Conservation (phyloP, 257 asterid species). For the Jaltomata sinuosa region DNA sequence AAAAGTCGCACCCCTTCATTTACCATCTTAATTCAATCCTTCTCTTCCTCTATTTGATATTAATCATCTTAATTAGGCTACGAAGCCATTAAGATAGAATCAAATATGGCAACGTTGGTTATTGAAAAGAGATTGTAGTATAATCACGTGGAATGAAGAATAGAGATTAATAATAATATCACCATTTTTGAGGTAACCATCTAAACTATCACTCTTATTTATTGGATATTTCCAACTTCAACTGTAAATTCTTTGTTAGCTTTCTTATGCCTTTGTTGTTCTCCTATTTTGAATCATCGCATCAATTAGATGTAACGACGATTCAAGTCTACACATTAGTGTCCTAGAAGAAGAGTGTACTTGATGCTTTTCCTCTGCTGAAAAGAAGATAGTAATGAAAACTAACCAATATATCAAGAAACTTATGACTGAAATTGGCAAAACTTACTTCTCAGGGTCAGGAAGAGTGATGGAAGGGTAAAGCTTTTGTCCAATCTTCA, state of each 20-base stretch:
- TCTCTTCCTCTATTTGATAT: no score
- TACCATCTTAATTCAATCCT: no score
- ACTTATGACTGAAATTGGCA: neutral
- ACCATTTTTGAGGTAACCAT: no score
- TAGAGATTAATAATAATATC: no score
- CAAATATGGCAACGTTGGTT: no score
- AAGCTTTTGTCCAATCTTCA: constrained; percentile 15
- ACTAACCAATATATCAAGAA: neutral
- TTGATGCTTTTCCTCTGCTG: neutral
- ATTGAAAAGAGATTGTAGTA: no score
- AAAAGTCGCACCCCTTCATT: no score
- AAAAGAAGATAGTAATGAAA: neutral
- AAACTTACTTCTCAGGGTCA: constrained; percentile 23
- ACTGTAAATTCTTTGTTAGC: neutral
- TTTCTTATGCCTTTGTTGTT: neutral
- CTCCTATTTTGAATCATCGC: neutral
- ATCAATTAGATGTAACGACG: neutral
- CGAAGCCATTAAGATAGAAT: no score
- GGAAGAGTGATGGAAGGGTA: constrained; percentile 49
- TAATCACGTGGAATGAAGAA: no score
- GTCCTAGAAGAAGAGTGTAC: neutral
- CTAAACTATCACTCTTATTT: no score
- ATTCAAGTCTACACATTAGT: no score
- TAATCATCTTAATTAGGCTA: no score
- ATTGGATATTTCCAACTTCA: neutral